Percentiles rank a stretch among this genome's conserved stretches.
Evolutionary conservation across 2,329 filamentous ascomycete species (phyloP).

Genomic region (Fusarium nematophilum): DNA sequence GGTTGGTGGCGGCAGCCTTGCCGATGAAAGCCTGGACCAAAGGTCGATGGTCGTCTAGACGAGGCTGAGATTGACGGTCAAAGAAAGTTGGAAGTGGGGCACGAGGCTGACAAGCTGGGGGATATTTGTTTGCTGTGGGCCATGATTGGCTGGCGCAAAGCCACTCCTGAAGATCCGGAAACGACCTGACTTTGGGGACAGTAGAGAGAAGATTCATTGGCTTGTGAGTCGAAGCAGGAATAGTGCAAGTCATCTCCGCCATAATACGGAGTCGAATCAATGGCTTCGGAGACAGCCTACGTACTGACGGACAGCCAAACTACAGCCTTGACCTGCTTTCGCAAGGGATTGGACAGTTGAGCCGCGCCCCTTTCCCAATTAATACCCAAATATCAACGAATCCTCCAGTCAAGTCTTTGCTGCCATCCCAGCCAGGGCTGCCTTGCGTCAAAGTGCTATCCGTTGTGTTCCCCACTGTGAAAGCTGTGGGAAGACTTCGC

Average conservation of each 20-base stretch:
- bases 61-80: conserved; percentile 32
- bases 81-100: conserved; percentile 25
- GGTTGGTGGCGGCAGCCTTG: conserved; percentile 4
- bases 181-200: conserved; percentile 40
- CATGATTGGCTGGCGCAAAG: conserved; percentile 30
- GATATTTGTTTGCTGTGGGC: neutral
- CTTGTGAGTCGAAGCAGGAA: too few relatives aligned
- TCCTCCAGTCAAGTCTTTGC: too few relatives aligned
- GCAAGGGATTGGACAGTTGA: too few relatives aligned
- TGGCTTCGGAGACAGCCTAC: too few relatives aligned
- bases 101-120: conserved; percentile 28
- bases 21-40: conserved; percentile 16
- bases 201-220: conserved; percentile 19
- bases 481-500: too few relatives aligned
- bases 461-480: too few relatives aligned
- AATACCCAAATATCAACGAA: too few relatives aligned
- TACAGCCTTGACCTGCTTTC: too few relatives aligned
- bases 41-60: conserved; percentile 29
- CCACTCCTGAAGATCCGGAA: conserved; percentile 43
- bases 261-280: conserved; percentile 10
- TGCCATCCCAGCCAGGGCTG: too few relatives aligned
- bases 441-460: too few relatives aligned
- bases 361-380: too few relatives aligned
- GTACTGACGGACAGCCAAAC: too few relatives aligned
- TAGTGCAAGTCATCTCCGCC: conserved; percentile 23